Conservation (phyloP, 2,329 filamentous ascomycete genomes). For the Scytalidium sp. region DNA sequence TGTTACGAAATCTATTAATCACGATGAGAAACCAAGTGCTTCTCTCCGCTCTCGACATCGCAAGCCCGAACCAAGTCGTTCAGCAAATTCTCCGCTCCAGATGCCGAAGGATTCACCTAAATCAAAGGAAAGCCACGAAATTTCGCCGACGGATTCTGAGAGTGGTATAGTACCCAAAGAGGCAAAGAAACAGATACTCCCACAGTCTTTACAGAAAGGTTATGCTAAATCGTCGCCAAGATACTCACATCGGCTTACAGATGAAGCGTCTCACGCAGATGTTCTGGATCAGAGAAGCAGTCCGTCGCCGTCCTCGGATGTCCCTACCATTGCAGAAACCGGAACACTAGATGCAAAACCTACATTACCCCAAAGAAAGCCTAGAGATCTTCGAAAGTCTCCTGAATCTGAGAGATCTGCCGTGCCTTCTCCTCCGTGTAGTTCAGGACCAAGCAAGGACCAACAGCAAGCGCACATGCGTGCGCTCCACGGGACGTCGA, state of each 20-base stretch:
- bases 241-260: not conserved
- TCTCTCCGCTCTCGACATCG: not conserved
- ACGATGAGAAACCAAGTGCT: not conserved
- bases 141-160: not conserved
- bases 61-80: not conserved
- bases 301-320: not conserved
- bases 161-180: not conserved
- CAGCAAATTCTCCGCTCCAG: not conserved
- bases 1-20: not conserved
- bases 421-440: not conserved
- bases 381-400: not conserved
- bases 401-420: not conserved
- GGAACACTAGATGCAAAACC: not conserved
- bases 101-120: not conserved
- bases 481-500: not conserved
- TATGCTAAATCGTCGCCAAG: not conserved
- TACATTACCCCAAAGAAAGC: not conserved
- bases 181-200: not conserved
- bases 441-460: not conserved
- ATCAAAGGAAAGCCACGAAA: not conserved
- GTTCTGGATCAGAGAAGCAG: not conserved
- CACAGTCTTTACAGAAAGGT: not conserved
- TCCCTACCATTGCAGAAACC: not conserved
- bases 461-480: constrained; percentile 1
- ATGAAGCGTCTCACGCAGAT: not conserved